Evolutionary conservation across 176 grass and related monocot genomes (phyloP), one percentile per base, ranked within the genome.

Genomic region (Chloris gayana): DNA sequence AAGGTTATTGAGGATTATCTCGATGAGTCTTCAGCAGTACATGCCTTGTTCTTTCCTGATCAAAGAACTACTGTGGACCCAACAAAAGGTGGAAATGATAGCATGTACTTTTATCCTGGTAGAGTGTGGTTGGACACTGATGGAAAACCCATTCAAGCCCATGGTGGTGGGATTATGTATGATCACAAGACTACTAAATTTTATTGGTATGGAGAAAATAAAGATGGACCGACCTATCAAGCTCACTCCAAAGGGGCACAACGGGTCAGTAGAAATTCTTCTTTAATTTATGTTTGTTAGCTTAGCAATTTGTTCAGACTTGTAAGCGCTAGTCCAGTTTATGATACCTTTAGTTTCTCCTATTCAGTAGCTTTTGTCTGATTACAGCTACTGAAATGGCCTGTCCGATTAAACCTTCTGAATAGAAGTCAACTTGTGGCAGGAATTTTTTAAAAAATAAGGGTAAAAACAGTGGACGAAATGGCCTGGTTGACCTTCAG

Each of bases 181-280:
- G 92, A 98, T 88, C 63, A 87, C 1, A 89, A 46, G 57, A 82
- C 85, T 15, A 72, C 63, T 32, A 95, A 80, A 54, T 95, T 89
- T 61, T 98, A 98, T 67, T 94, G 92, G 96, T 98, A 98, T 31
- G 96, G 96, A 82, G 96, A 98, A 75, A 98, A 93, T 62, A 98
- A 93, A 90, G 88, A 89, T 49, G 95, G 88, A 38, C 77, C 78
- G 42, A 93, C 90, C 12, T 98, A 98, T 51, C 87, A 88, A 85
- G 49, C 88, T 59, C 84, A 84, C 59, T 56, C 65, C 46, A 93
- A 87, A 78, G 86, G 86, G 66, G 19, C 96, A 72, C 34, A 70
- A 4, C 64, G 90, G 81, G 96, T 98, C 0, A 82, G 85, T 95
- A 53, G 5, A 80, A 81, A 34, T 73, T 80, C 13, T 0, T 2